phyloP scores from a whole-genome alignment of 345 rosid species.

The Camelina neglecta region DNA sequence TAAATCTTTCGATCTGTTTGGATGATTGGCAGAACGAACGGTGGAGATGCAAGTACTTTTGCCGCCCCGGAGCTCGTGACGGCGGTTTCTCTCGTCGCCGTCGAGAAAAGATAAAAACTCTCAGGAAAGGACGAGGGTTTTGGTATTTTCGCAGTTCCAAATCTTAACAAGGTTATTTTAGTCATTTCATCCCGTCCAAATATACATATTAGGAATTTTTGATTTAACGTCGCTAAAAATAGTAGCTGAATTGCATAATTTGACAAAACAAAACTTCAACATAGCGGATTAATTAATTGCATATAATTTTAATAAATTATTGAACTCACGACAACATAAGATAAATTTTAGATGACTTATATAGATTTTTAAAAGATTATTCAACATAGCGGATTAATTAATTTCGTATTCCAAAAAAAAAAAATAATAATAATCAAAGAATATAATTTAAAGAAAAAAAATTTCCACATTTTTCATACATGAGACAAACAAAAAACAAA shows the following conservation, averaged over 20 bases:
- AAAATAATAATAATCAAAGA: neutral
- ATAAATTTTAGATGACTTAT: neutral
- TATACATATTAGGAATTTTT: neutral
- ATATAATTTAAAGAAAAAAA: no score
- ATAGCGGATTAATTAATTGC: neutral
- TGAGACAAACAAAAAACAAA: constrained; percentile 36
- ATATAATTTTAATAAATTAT: neutral
- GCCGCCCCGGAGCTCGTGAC: constrained; percentile 32
- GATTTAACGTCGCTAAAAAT: no score
- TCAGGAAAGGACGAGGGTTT: neutral
- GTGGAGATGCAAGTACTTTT: neutral
- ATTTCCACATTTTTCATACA: neutral
- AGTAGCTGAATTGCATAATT: no score
- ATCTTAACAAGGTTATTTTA: neutral
- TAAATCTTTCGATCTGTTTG: neutral
- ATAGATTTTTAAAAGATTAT: neutral
- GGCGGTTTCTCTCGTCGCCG: constrained; percentile 29
- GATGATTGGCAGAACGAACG: neutral
- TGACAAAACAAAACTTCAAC: no score
- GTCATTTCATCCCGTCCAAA: neutral
- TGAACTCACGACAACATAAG: neutral
- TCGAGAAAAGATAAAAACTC: neutral
- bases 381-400: neutral
- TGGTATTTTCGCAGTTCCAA: constrained; percentile 16
- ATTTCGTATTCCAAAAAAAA: neutral